Conservation (phyloP, 352 stramenopile genomes). For the Blastocystis sp. region DNA sequence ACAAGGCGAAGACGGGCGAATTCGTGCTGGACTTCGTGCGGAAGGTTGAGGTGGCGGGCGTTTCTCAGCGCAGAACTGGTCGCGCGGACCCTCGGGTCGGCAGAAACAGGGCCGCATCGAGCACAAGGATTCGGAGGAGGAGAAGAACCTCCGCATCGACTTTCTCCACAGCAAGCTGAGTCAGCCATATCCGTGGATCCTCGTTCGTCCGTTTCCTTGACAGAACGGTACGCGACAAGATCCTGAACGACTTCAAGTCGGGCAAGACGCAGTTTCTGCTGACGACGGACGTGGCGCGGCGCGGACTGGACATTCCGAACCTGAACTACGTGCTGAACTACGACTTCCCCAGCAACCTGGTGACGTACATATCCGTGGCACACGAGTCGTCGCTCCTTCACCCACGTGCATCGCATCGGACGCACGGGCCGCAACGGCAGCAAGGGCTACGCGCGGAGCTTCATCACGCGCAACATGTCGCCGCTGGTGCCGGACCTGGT, state of each 20-base stretch:
- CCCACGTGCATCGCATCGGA: slow-evolving; percentile 33
- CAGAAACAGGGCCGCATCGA: background rate
- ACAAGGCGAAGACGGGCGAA: slow-evolving; percentile 33
- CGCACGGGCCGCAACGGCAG: slow-evolving; percentile 5
- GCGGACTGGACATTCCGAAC: slow-evolving; percentile 44
- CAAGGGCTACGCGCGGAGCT: slow-evolving; percentile 9
- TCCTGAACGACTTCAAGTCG: background rate
- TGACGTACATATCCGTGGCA: slow-evolving; percentile 5
- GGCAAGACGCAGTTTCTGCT: slow-evolving; percentile 32
- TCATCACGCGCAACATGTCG: slow-evolving; percentile 16
- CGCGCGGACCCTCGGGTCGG: background rate
- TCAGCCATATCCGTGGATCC: background rate
- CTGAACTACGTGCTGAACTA: slow-evolving; percentile 43
- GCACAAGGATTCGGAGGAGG: background rate
- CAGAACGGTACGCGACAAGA: background rate
- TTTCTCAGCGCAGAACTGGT: background rate
- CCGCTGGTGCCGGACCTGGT: slow-evolving; percentile 6
- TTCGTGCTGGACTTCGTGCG: background rate
- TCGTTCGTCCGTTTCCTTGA: background rate
- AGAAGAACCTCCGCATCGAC: background rate
- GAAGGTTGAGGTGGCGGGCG: background rate
- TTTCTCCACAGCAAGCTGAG: background rate
- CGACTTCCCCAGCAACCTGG: slow-evolving; percentile 42
- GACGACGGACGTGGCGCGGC: slow-evolving; percentile 6
- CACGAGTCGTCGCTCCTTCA: background rate